Conservation (phyloP, 1,139 yeast species). For the Eremothecium gossypii region DNA sequence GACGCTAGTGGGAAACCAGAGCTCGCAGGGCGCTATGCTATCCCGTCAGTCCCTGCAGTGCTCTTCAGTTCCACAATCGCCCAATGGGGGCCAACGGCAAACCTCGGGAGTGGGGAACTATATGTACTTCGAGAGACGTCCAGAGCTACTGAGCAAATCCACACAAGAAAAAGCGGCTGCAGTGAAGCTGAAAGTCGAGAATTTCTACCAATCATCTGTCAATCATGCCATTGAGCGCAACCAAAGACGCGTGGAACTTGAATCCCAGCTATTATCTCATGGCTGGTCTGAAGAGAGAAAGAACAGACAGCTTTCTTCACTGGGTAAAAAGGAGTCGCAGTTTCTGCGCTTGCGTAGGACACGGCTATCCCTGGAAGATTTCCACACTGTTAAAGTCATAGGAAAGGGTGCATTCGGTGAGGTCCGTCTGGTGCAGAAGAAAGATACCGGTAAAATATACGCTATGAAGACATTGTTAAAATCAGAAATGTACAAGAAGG, state of each 20-base stretch:
- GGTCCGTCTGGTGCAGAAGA: constrained; percentile 72
- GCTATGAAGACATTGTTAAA: constrained; percentile 77
- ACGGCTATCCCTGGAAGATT: constrained; percentile 63
- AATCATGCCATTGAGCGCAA: constrained; percentile 75
- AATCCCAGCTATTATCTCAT: constrained; percentile 54
- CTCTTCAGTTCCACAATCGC: background rate
- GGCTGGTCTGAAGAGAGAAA: constrained; percentile 68
- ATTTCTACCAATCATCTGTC: constrained; percentile 67
- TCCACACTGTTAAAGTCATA: constrained; percentile 69
- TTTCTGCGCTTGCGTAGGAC: constrained; percentile 69
- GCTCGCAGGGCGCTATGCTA: background rate
- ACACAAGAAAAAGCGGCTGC: constrained; percentile 71
- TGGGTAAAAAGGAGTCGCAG: constrained; percentile 72
- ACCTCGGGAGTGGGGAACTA: constrained; percentile 30
- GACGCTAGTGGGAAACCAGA: background rate
- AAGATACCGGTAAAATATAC: constrained; percentile 72
- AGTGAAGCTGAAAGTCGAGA: constrained; percentile 60
- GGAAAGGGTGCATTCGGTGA: constrained; percentile 88
- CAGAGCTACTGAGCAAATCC: constrained; percentile 57
- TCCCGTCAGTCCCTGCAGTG: background rate
- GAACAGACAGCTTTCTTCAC: constrained; percentile 58
- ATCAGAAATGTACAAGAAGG: constrained; percentile 76
- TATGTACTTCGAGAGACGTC: constrained; percentile 78
- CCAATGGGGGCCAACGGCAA: background rate
- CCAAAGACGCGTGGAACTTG: constrained; percentile 66